Conservation (phyloP, 257 asterid species). For the Leonotis leonurus region DNA sequence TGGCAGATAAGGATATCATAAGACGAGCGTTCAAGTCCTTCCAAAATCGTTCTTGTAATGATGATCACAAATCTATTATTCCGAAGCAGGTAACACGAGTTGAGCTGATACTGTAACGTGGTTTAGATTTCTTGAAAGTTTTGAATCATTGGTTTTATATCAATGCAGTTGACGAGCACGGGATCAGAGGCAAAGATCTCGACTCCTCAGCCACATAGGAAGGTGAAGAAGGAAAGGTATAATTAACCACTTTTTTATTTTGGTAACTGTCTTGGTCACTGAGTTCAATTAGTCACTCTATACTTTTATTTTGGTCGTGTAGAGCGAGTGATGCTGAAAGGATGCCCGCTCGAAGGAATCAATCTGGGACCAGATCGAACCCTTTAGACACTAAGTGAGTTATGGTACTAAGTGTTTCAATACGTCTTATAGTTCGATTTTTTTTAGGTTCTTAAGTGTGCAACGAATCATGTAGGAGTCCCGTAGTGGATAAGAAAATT, state of each 20-base stretch:
- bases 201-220: slow-evolving; percentile 27
- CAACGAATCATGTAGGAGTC: slow-evolving; percentile 35
- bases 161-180: slow-evolving; percentile 36
- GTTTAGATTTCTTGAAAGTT: background rate
- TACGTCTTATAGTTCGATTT: background rate
- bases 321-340: slow-evolving; percentile 37
- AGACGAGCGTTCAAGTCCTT: slow-evolving; percentile 71
- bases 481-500: slow-evolving; percentile 27
- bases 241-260: background rate
- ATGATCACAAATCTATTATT: slow-evolving; percentile 26
- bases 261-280: too few species aligned
- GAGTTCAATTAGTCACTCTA: background rate
- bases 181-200: slow-evolving; percentile 34
- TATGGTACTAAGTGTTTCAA: background rate
- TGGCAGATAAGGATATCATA: slow-evolving; percentile 91
- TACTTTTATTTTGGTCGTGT: background rate
- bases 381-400: slow-evolving; percentile 34
- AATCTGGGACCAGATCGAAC: slow-evolving; percentile 29
- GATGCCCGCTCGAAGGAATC: slow-evolving; percentile 31
- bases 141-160: background rate
- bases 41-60: slow-evolving; percentile 39
- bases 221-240: slow-evolving; percentile 52
- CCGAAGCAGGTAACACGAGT: slow-evolving; percentile 31
- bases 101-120: background rate
- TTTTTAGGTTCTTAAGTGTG: background rate